phyloP scores from a whole-genome alignment of 768 basidiomycete genomes.

The Naganishia onofrii region DNA sequence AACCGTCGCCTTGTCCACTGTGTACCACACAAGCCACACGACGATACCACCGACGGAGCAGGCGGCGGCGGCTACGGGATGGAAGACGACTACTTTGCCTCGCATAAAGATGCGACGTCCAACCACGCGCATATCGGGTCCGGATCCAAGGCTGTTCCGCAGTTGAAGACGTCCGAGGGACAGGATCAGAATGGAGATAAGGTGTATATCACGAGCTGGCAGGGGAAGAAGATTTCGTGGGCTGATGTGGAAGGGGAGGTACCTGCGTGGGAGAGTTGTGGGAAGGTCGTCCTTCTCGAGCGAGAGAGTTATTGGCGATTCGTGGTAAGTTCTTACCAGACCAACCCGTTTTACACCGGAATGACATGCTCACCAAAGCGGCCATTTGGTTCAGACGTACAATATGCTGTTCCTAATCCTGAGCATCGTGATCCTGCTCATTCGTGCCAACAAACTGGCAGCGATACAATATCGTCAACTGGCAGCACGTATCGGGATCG shows the following conservation, averaged over 20 bases:
- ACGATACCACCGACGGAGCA: slow-evolving; percentile 29
- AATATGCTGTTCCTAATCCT: slow-evolving; percentile 70
- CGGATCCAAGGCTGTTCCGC: slow-evolving; percentile 10
- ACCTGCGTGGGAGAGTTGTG: slow-evolving; percentile 90
- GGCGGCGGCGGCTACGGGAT: slow-evolving; percentile 18
- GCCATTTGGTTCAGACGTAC: slow-evolving; percentile 44
- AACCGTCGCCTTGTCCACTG: slow-evolving; percentile 88
- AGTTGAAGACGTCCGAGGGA: slow-evolving; percentile 5
- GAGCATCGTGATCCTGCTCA: slow-evolving; percentile 65
- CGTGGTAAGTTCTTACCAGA: slow-evolving; percentile 61
- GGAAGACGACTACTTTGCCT: slow-evolving; percentile 27
- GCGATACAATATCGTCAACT: slow-evolving; percentile 74
- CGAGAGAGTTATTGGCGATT: slow-evolving; percentile 88
- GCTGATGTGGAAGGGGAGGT: slow-evolving; percentile 53
- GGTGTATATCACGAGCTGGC: slow-evolving; percentile 21
- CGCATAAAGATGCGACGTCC: slow-evolving; percentile 3
- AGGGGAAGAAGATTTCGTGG: slow-evolving; percentile 23
- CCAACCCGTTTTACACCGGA: not conserved
- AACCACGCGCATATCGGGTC: slow-evolving; percentile 16
- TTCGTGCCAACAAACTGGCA: slow-evolving; percentile 67
- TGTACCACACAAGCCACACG: slow-evolving; percentile 42
- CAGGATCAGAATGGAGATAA: slow-evolving; percentile 21
- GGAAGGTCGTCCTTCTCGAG: slow-evolving; percentile 74
- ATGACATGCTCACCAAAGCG: slow-evolving; percentile 15
- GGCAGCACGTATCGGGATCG: slow-evolving; percentile 78